phyloP scores from a whole-genome alignment of 2,329 filamentous ascomycete species.

The Penicillium sp. region DNA sequence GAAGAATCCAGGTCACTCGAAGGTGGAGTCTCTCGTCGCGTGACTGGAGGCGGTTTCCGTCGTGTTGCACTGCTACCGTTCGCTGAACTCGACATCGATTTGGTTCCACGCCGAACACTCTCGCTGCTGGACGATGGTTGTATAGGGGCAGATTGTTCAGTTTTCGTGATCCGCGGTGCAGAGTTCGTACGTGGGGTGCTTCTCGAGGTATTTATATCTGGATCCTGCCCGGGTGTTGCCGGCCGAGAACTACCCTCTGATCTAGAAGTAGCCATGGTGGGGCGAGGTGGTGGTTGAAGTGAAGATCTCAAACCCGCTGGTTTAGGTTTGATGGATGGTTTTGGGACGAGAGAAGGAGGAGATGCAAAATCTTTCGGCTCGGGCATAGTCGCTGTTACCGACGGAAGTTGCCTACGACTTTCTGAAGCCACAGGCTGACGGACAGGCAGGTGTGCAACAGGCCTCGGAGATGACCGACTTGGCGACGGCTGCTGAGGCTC shows the following conservation, averaged over 20 bases:
- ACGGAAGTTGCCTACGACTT: constrained; percentile 10
- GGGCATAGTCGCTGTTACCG: constrained; percentile 16
- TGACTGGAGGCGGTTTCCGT: constrained; percentile 33
- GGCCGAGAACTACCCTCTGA: constrained; percentile 26
- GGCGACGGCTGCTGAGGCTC: constrained; percentile 19
- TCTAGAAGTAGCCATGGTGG: constrained; percentile 14
- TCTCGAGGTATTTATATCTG: constrained; percentile 10
- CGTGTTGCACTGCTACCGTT: constrained; percentile 20
- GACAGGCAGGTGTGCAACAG: constrained; percentile 5
- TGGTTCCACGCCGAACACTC: constrained; percentile 28
- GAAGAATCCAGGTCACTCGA: constrained; percentile 43
- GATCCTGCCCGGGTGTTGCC: constrained; percentile 16
- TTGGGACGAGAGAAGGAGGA: constrained; percentile 22
- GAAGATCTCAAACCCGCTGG: constrained; percentile 33
- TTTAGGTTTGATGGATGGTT: constrained; percentile 41
- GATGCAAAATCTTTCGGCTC: constrained; percentile 24
- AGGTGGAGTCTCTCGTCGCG: constrained; percentile 46
- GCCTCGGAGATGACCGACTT: constrained; percentile 14
- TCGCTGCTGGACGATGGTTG: constrained; percentile 37
- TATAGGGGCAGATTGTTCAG: constrained; percentile 8
- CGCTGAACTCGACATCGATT: constrained; percentile 25
- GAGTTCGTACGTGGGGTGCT: constrained; percentile 21
- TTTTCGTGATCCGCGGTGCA: constrained; percentile 15
- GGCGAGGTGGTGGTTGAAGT: constrained; percentile 16
- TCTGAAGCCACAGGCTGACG: constrained; percentile 18